Evolutionary conservation across 192 early-diverging fungal species (phyloP).

Genomic region (Backusella liffmaniae): DNA sequence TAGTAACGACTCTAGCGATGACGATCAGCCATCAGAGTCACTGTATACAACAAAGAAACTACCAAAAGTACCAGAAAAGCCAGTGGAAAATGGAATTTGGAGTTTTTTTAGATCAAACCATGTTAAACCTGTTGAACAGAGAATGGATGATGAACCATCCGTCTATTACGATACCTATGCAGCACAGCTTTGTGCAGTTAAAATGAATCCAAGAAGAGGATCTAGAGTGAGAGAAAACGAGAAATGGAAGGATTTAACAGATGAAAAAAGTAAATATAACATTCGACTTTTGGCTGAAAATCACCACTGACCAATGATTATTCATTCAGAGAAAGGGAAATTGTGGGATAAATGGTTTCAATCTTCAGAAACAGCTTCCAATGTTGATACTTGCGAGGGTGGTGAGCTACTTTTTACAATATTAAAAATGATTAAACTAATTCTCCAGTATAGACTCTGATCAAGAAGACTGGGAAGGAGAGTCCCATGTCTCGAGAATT

Average conservation of each 20-base stretch:
- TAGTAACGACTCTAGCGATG: background rate
- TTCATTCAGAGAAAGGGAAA: background rate
- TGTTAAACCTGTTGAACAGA: background rate
- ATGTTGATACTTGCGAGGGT: background rate
- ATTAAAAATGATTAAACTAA: background rate
- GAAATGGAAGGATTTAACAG: background rate
- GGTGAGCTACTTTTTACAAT: background rate
- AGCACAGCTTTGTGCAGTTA: background rate
- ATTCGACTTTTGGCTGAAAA: background rate
- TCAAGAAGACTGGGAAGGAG: conserved; percentile 50
- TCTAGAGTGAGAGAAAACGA: background rate
- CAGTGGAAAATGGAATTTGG: background rate
- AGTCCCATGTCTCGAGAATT: conserved; percentile 51
- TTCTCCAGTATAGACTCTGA: conserved; percentile 46
- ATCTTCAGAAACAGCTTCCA: background rate
- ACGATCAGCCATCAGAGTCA: background rate
- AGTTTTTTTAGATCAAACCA: background rate
- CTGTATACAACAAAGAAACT: background rate
- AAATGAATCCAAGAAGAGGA: background rate
- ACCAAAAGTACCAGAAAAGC: background rate
- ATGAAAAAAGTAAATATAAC: background rate
- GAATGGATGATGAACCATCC: background rate
- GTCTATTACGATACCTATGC: background rate
- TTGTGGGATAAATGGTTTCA: background rate
- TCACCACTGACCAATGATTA: background rate